A percentile compares a stretch with the other conserved stretches of the same genome.
These are phyloP conservation scores for Vararia minispora DNA, from an alignment of 768 basidiomycete species.

Conservation along the genomic window DNA sequence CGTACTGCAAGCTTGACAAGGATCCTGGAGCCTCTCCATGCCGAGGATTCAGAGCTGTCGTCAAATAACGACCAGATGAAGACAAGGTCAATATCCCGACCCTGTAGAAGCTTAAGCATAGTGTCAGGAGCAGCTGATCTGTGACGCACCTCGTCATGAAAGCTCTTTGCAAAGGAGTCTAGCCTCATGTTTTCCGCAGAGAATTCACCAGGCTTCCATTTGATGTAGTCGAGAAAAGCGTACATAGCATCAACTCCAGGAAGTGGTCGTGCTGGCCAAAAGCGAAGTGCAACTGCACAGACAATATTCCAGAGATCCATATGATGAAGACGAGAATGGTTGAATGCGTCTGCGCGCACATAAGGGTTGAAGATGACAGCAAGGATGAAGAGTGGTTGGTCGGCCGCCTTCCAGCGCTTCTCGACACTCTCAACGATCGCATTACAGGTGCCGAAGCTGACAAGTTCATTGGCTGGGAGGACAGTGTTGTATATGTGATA, in stretches of 20 bases:
- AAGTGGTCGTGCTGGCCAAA: neutral
- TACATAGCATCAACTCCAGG: neutral
- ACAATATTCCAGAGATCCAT: neutral
- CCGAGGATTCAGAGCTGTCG: neutral
- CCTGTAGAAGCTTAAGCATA: neutral
- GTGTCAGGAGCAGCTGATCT: neutral
- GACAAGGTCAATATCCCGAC: neutral
- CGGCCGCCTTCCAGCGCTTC: constrained; percentile 21
- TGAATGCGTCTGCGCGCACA: constrained; percentile 10
- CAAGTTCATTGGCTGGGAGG: too few species aligned
- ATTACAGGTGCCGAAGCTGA: constrained; percentile 7
- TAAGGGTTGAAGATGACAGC: constrained; percentile 26
- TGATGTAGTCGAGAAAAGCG: neutral
- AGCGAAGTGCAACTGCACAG: neutral
- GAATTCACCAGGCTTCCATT: neutral
- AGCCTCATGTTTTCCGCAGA: neutral
- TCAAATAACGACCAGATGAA: neutral
- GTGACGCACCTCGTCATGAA: neutral
- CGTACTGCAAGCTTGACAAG: neutral
- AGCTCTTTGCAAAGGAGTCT: neutral
- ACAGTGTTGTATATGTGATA: constrained; percentile 16
- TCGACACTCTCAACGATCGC: constrained; percentile 22
- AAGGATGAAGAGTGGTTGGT: constrained; percentile 26
- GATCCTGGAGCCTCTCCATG: neutral
- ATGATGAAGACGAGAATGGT: neutral